A percentile compares a stretch with the other conserved stretches of the same genome.
Conservation (phyloP, 768 basidiomycete genomes). For the Auricularia cornea region DNA sequence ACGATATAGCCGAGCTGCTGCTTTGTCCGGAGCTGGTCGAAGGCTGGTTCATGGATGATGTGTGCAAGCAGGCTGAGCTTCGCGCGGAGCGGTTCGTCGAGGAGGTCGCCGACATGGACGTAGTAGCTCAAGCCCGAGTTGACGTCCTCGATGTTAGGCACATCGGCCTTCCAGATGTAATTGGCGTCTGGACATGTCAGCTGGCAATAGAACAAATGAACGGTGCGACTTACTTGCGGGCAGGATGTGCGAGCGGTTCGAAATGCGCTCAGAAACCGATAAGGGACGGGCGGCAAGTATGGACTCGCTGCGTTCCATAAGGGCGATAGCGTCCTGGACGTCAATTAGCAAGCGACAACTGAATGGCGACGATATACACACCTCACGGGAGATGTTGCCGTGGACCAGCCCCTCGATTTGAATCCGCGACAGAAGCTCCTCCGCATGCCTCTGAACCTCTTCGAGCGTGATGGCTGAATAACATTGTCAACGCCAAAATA, state of each 20-base stretch:
- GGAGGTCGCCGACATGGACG: constrained; percentile 63
- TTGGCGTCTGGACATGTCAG: constrained; percentile 47
- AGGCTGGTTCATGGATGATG: constrained; percentile 85
- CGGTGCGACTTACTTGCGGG: constrained; percentile 45
- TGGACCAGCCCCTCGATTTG: constrained; percentile 65
- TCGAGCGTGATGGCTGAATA: constrained; percentile 58
- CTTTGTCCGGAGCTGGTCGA: constrained; percentile 83
- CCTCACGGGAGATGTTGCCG: constrained; percentile 82
- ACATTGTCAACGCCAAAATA: background rate
- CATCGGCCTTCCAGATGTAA: constrained; percentile 50
- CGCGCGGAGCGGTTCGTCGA: constrained; percentile 57
- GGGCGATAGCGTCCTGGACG: constrained; percentile 61
- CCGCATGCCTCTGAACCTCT: constrained; percentile 58
- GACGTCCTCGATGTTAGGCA: constrained; percentile 77
- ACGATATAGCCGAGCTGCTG: constrained; percentile 90
- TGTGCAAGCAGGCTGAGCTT: constrained; percentile 66
- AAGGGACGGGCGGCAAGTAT: constrained; percentile 49
- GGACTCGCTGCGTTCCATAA: constrained; percentile 65
- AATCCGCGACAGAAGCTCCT: constrained; percentile 50
- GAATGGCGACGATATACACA: constrained; percentile 27
- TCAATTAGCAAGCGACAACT: background rate
- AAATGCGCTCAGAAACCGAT: constrained; percentile 44
- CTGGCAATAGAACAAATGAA: background rate
- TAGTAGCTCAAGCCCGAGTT: constrained; percentile 87
- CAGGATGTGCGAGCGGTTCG: constrained; percentile 49